These are phyloP conservation scores for Middelhovenomyces tepae DNA, from an alignment of 805 yeast species.

Conservation along the genomic window DNA sequence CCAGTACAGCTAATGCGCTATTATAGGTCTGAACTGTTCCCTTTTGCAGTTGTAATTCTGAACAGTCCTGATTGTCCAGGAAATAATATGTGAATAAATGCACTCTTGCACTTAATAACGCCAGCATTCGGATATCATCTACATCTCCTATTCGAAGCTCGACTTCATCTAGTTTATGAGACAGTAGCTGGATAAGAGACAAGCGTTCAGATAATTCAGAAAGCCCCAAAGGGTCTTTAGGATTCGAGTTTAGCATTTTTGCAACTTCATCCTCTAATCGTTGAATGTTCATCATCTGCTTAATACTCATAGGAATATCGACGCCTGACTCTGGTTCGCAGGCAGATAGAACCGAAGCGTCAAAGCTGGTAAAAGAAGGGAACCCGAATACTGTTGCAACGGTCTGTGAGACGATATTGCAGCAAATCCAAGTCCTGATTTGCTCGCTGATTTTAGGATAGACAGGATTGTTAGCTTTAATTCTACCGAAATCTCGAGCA, in stretches of 20 bases:
- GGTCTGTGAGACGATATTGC: constrained; percentile 82
- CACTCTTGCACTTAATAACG: constrained; percentile 65
- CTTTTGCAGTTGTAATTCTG: constrained; percentile 51
- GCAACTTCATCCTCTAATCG: constrained; percentile 81
- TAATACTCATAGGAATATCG: constrained; percentile 49
- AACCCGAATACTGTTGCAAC: constrained; percentile 91
- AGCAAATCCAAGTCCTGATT: constrained; percentile 84
- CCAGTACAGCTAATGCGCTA: constrained; percentile 63
- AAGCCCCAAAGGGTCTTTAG: constrained; percentile 55
- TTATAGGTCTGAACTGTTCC: constrained; percentile 74
- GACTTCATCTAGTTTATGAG: constrained; percentile 65
- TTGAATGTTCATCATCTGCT: constrained; percentile 74
- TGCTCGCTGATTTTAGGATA: constrained; percentile 53
- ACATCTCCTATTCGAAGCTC: constrained; percentile 41
- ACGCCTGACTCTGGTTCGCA: constrained; percentile 39
- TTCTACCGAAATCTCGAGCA: constrained; percentile 39
- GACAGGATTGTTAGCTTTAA: constrained; percentile 33
- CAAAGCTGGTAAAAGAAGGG: constrained; percentile 86
- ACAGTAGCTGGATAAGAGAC: constrained; percentile 62
- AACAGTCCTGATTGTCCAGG: constrained; percentile 41
- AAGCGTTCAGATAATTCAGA: constrained; percentile 62
- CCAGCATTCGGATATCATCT: constrained; percentile 64
- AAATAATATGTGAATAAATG: constrained; percentile 78
- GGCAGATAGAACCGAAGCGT: constrained; percentile 52
- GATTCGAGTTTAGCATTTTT: constrained; percentile 62